phyloP scores from a whole-genome alignment of 495 filamentous ascomycete genomes.

The Hamigera avellanea region DNA sequence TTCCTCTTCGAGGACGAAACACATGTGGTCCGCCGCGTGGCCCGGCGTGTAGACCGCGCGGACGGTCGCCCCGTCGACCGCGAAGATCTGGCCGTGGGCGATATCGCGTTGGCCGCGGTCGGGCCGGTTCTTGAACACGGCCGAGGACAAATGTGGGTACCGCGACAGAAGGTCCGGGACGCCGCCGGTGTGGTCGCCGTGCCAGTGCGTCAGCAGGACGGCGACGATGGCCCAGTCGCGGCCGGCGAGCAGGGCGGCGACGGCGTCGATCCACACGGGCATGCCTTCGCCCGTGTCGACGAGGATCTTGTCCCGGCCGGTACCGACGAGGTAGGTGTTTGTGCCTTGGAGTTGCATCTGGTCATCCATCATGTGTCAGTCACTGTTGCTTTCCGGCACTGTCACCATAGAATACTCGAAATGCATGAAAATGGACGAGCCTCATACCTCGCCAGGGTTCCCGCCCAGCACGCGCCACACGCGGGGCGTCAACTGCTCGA shows the following conservation, averaged over 20 bases:
- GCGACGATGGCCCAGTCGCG: slow-evolving; percentile 30
- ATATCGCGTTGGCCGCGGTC: slow-evolving; percentile 32
- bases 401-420: too few species aligned
- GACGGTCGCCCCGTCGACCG: slow-evolving; percentile 28
- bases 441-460: slow-evolving; percentile 49
- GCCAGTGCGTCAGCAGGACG: slow-evolving; percentile 71
- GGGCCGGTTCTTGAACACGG: slow-evolving; percentile 36
- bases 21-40: slow-evolving; percentile 36
- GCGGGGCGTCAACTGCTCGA: slow-evolving; percentile 28
- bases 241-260: slow-evolving; percentile 11
- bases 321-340: slow-evolving; percentile 71
- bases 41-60: slow-evolving; percentile 28
- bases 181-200: slow-evolving; percentile 67
- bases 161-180: slow-evolving; percentile 46
- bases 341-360: slow-evolving; percentile 43
- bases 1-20: slow-evolving; percentile 42
- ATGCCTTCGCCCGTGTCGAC: slow-evolving; percentile 56
- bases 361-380: too few species aligned
- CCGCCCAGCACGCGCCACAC: slow-evolving; percentile 44
- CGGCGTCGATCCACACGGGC: slow-evolving; percentile 19
- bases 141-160: slow-evolving; percentile 29
- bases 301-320: slow-evolving; percentile 45
- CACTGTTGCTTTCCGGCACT: too few species aligned
- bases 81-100: slow-evolving; percentile 25
- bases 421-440: neutral